Base-by-base conservation (phyloP, 2,329 filamentous ascomycete species). In the Beauveria pseudobassiana region DNA sequence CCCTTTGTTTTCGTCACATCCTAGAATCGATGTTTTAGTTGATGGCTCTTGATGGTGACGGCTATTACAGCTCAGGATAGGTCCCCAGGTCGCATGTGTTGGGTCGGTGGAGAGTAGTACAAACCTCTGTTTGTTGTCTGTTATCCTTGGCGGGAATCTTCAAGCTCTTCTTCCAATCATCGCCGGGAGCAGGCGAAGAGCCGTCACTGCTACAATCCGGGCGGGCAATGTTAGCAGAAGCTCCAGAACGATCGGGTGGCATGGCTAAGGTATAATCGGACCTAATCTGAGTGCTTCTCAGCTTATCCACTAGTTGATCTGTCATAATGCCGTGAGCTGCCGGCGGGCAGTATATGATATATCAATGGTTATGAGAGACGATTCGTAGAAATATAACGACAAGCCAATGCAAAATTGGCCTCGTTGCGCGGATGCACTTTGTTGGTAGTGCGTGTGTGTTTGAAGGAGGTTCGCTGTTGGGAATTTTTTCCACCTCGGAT, bases 1-100 rank as follows among this genome's bases (percentile, higher is more conserved):
- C 95, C 95, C 79, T 97, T 98, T 38, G 93, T 99, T 70, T 92
- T 93, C 62, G 93, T 98, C 64, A 99, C 96, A 89, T 99, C 95
- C 90, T 96, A 65, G 2, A 48, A 45, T n/a, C 30, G 56, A 18
- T n/a, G 59, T 62, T 50, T 54, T 49, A 42, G 55, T 20, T 38
- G 16, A 38, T 22, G 12, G 24, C 20, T 59, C 30, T 14, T 20
- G 43, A 28, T 28, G 16, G 16, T 22, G 22, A 22, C 7, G 12
- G 16, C 38, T 5, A 20, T 4, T 1, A 16, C n/a, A 46, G 7
- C 42, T 18, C 42, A 24, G 16, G 34, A 5, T 16, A 38, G 34
- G 34, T 5, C 12, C n/a, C 22, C 3, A 18, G 28, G 12, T 46
- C 40, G 55, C 56, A 30, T 42, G 5, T 40, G 56, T 54, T 55